A percentile compares a stretch with the other conserved stretches of the same genome.
Evolutionary conservation across 306 rosid species (phyloP).

Genomic region (Glycine tomentella): DNA sequence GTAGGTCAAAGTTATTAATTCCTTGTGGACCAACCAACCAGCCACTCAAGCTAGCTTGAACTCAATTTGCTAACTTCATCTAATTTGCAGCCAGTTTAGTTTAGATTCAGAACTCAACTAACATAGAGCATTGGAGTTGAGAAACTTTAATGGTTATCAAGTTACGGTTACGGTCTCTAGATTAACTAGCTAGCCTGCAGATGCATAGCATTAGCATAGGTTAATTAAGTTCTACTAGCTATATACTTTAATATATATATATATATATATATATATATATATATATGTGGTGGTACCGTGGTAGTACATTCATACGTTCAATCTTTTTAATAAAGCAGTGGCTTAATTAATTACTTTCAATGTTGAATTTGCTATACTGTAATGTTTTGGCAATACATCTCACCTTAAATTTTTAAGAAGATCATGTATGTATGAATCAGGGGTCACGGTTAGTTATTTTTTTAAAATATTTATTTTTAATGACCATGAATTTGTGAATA

Average conservation of each 20-base stretch:
- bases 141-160: constrained; percentile 39
- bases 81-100: not conserved
- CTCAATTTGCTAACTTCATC: not conserved
- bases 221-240: not conserved
- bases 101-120: constrained; percentile 29
- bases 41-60: not conserved
- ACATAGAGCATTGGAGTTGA: constrained; percentile 13
- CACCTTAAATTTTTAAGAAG: no score
- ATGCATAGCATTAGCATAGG: no score
- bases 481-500: not conserved
- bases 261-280: no score
- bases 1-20: constrained; percentile 53
- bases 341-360: no score
- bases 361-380: no score
- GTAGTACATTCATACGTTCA: not conserved
- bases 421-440: no score
- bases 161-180: not conserved
- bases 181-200: no score
- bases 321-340: not conserved
- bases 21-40: constrained; percentile 28
- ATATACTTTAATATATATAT: not conserved
- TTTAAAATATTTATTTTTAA: no score
- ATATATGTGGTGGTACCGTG: no score
- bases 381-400: no score
- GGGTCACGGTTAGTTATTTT: no score